Base-by-base conservation (phyloP, 345 rosid genomes). In the Euphorbia tirucalli region DNA sequence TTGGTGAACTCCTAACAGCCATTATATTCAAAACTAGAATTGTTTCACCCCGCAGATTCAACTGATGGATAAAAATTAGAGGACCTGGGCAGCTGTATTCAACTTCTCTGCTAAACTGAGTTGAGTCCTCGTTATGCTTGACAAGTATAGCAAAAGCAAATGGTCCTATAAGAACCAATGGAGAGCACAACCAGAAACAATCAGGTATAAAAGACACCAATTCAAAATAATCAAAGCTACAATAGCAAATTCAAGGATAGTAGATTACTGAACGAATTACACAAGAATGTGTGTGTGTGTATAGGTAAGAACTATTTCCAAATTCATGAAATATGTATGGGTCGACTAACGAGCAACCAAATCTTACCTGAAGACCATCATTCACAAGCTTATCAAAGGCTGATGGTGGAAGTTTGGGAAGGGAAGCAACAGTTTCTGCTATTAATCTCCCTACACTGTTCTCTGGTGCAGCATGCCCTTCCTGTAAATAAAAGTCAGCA, bases 41-140 rank as follows among this genome's bases (percentile, higher is more conserved):
- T n/a, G n/a, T n/a, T n/a, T n/a, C n/a, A n/a, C n/a, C 39, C 56
- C 28, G 31, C 10, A 22, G 11, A 65, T 27, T 48, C 60, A 66
- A 27, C 68, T 24, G 18, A 21, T 43, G 14, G 24, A 50, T 41
- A n/a, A 39, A 62, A 63, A 61, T 77, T 82, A 90, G 65, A 84
- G 84, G 79, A 90, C 77, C 81, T 95, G 97, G 22, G 97, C 97
- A 25, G 99, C 97, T 1, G 94, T 90, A 83, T 95, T 95, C 81
- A 92, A 82, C 85, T 87, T 95, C 59, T 95, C 97, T 4, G 97
- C 99, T 74, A 92, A 71, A 80, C 93, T 83, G 71, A 92, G 87
- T 77, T 90, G 99, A 73, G 99, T 95, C 81, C 98, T 90, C 11
- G 90, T 85, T 81, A 95, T 86, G 89, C 96, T 90, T 24, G 99